Evolutionary conservation across 768 basidiomycete species (phyloP), one percentile per base, ranked within the genome.

Genomic region (Crepidotus variabilis): DNA sequence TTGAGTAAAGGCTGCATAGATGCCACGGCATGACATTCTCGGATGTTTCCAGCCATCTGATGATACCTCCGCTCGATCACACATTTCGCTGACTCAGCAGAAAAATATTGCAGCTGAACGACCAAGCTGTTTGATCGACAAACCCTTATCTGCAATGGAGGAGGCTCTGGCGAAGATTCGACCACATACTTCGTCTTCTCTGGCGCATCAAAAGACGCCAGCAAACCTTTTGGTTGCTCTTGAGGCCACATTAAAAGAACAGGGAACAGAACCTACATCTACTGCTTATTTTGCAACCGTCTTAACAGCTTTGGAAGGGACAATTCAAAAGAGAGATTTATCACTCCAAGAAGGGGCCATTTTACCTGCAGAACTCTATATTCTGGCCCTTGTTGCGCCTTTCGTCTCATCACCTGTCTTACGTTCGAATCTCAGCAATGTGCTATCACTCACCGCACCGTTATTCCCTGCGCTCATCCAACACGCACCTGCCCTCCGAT

Each of bases 241-340:
- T 62, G 96, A 98, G 71, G 80, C 85, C 14, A 92, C 87, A 39
- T 82, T 87, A 62, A 73, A 78, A 61, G 89, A 92, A 63, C 86
- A 88, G 63, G 75, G 75, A 58, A 78, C 86, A 7, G 85, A 88
- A 52, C 72, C 75, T 39, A 80, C 88, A 7, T 80, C 95, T 6
- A 94, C 93, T 1, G 96, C 97, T 28, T 98, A 98, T 75, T 97
- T 95, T 71, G 92, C 94, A n/a, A 88, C 90, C 2, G 78, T 96
- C 57, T 75, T 92, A 50, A 93, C 92, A 11, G 89, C 91, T 7
- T 79, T 96, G 28, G 89, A 92, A 64, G 84, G 87, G 57, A 85
- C 87, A 10, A 70, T 93, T 22, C 84, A 85, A 72, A 86, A 79
- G 66, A 78, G 76, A 63, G 79, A 78, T 62, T 63, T 68, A 54